A percentile compares a stretch with the other conserved stretches of the same genome.
phyloP scores from a whole-genome alignment of 169 alveolate species.

The Plasmodium blacklocki region DNA sequence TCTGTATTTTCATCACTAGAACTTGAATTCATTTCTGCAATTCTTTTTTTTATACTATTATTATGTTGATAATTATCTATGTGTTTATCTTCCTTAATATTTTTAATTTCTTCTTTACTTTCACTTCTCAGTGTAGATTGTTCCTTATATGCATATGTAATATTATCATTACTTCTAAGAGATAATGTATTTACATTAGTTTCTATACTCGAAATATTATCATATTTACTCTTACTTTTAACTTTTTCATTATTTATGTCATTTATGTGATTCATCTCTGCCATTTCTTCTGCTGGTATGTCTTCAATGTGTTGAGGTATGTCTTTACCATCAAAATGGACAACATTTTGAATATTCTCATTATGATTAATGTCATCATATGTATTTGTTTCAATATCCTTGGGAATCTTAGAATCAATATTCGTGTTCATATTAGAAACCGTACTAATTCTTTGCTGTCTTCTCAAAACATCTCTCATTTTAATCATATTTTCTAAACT shows the following conservation, averaged over 20 bases:
- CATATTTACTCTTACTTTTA: background rate
- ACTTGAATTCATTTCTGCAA: conserved; percentile 22
- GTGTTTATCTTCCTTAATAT: background rate
- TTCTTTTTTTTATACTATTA: background rate
- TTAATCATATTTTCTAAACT: background rate
- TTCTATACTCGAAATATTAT: background rate
- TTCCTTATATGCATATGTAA: background rate
- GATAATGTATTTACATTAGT: background rate
- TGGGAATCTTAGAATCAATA: background rate
- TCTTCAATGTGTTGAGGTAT: background rate
- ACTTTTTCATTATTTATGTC: background rate
- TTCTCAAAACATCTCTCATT: background rate
- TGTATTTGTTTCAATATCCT: background rate
- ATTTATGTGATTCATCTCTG: background rate
- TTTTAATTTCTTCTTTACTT: background rate
- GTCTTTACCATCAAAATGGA: too few species aligned
- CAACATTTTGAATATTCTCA: background rate
- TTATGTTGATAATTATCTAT: background rate
- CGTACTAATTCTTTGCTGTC: background rate
- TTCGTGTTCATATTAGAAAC: background rate
- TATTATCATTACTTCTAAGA: conserved; percentile 2
- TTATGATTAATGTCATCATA: background rate
- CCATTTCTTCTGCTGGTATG: background rate
- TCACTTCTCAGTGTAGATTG: background rate
- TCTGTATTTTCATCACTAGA: conserved; percentile 54